Conservation (phyloP, 371 early-diverging fungal species). For the Syncephalis fuscata region DNA sequence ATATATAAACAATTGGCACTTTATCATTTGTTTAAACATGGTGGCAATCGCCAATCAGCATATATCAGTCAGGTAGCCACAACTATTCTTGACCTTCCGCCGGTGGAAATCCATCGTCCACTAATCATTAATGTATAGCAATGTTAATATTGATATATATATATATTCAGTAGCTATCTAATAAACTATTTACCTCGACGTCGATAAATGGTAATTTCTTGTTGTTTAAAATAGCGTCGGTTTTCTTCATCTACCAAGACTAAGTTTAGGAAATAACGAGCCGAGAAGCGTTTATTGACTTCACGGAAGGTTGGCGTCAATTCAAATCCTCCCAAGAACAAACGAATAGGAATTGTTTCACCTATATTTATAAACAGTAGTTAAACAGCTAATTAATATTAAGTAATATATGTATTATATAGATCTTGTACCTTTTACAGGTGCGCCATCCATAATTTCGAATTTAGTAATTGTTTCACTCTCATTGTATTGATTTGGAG, state of each 20-base stretch:
- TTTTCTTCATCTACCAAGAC: slow-evolving; percentile 97
- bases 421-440: slow-evolving; percentile 48
- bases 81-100: slow-evolving; percentile 8
- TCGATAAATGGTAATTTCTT: slow-evolving; percentile 82
- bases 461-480: slow-evolving; percentile 95
- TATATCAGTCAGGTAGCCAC: no score
- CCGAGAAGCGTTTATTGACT: slow-evolving; percentile 93
- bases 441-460: slow-evolving; percentile 99
- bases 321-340: slow-evolving; percentile 93
- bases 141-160: neutral
- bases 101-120: slow-evolving; percentile 16
- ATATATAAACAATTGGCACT: no score
- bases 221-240: slow-evolving; percentile 93
- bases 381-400: neutral
- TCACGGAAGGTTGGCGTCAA: slow-evolving; percentile 74
- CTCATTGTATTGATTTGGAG: slow-evolving; percentile 93
- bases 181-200: slow-evolving; percentile 13
- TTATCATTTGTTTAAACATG: neutral
- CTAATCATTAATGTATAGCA: neutral
- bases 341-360: slow-evolving; percentile 95
- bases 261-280: slow-evolving; percentile 90
- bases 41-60: neutral
- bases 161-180: neutral
- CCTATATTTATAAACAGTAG: slow-evolving; percentile 10
- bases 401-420: neutral